Evolutionary conservation across 768 basidiomycete species (phyloP).

Genomic region (Trametes sanguinea): DNA sequence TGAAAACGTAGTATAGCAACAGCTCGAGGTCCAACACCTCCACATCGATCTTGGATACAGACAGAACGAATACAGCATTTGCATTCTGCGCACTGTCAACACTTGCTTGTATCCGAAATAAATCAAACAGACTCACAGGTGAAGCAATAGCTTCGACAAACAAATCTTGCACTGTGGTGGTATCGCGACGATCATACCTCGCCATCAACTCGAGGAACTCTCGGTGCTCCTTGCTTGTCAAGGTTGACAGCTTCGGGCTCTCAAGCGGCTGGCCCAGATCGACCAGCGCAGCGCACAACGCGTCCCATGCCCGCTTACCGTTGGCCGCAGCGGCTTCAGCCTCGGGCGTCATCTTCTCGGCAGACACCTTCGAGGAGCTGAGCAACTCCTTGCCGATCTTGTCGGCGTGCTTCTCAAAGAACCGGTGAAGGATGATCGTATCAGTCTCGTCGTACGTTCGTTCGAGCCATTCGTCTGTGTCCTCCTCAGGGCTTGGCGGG

Average conservation of each 20-base stretch:
- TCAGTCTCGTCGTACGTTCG: constrained; percentile 85
- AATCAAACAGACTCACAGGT: background rate
- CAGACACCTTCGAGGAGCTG: constrained; percentile 61
- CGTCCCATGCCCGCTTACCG: constrained; percentile 85
- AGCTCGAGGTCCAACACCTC: constrained; percentile 80
- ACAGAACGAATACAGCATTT: constrained; percentile 59
- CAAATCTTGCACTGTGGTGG: constrained; percentile 62
- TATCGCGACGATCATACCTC: constrained; percentile 60
- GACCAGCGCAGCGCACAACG: constrained; percentile 74
- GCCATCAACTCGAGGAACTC: constrained; percentile 70
- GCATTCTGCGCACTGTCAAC: constrained; percentile 36
- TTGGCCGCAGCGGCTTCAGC: constrained; percentile 55
- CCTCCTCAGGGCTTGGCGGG: constrained; percentile 52
- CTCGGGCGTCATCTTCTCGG: constrained; percentile 27
- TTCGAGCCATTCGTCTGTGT: constrained; percentile 70
- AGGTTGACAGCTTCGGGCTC: constrained; percentile 58
- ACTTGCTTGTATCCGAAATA: background rate
- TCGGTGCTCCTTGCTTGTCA: constrained; percentile 52
- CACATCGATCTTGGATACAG: constrained; percentile 70
- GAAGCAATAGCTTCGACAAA: constrained; percentile 53
- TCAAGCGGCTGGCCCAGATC: constrained; percentile 74
- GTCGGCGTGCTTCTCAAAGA: constrained; percentile 82
- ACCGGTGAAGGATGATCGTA: constrained; percentile 78
- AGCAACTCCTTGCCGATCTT: constrained; percentile 87
- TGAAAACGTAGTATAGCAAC: constrained; percentile 76